phyloP scores from a whole-genome alignment of 2,329 filamentous ascomycete genomes.

The Trichoderma citrinoviride region DNA sequence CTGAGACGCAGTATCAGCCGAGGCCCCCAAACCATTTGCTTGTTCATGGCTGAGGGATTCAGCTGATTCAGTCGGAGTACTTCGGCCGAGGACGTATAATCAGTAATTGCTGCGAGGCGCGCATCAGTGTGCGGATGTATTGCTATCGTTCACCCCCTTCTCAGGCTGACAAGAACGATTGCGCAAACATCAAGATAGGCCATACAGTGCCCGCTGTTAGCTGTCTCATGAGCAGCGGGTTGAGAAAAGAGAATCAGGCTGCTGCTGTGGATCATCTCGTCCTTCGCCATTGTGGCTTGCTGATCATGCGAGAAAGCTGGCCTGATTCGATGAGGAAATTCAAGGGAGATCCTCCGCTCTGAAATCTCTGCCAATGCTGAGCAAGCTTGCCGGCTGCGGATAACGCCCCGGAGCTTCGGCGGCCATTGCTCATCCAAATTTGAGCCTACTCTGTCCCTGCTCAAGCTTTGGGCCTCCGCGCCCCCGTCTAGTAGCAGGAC shows the following conservation, averaged over 20 bases:
- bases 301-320: neutral
- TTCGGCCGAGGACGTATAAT: neutral
- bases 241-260: neutral
- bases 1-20: neutral
- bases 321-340: neutral
- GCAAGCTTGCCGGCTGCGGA: neutral
- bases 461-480: slow-evolving; percentile 43
- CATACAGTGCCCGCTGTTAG: neutral
- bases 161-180: neutral
- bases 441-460: slow-evolving; percentile 59
- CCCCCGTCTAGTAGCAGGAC: slow-evolving; percentile 43
- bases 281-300: slow-evolving; percentile 4
- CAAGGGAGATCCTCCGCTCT: neutral
- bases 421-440: slow-evolving; percentile 50
- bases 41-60: neutral
- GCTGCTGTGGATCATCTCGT: neutral
- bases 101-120: neutral
- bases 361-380: neutral
- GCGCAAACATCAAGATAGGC: neutral
- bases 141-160: neutral
- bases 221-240: neutral
- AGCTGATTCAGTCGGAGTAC: neutral
- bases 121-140: neutral
- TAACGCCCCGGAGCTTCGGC: neutral
- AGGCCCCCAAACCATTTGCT: neutral